These are phyloP conservation scores for Rosa lucieae DNA, from an alignment of 306 rosid species.

Conservation along the genomic window DNA sequence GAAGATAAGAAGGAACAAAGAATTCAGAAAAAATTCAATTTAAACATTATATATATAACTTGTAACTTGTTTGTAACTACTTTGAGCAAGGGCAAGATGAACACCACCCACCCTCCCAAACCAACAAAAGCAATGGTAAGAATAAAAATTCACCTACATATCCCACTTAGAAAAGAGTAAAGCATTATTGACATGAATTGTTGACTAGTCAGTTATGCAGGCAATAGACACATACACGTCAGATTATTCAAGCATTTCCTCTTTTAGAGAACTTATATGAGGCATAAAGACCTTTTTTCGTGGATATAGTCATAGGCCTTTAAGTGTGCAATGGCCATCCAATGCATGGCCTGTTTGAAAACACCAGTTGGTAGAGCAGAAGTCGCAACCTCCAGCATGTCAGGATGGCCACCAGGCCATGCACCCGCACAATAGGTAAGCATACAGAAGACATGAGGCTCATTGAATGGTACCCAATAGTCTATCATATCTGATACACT, in stretches of 20 bases:
- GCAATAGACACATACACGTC: background rate
- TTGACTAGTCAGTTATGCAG: background rate
- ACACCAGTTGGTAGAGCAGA: constrained; percentile 93
- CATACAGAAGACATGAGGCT: constrained; percentile 87
- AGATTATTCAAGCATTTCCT: background rate
- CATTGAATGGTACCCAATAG: constrained; percentile 94
- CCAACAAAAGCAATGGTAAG: background rate
- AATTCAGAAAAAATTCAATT: background rate
- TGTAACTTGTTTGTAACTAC: background rate
- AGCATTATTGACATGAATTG: constrained; percentile 14
- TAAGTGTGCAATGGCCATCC: constrained; percentile 89
- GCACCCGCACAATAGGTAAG: constrained; percentile 95
- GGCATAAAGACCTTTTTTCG: constrained; percentile 55
- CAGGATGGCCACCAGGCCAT: constrained; percentile 99
- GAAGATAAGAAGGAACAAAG: background rate
- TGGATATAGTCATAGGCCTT: constrained; percentile 90
- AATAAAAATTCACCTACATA: background rate
- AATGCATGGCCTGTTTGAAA: constrained; percentile 94
- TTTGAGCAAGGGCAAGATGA: background rate
- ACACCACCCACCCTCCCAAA: background rate
- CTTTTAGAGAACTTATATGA: constrained; percentile 23
- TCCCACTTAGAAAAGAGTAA: background rate
- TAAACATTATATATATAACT: background rate
- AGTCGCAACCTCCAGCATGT: constrained; percentile 88
- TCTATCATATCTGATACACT: constrained; percentile 71